phyloP scores from a whole-genome alignment of 306 rosid species.

The Corylus americana region DNA sequence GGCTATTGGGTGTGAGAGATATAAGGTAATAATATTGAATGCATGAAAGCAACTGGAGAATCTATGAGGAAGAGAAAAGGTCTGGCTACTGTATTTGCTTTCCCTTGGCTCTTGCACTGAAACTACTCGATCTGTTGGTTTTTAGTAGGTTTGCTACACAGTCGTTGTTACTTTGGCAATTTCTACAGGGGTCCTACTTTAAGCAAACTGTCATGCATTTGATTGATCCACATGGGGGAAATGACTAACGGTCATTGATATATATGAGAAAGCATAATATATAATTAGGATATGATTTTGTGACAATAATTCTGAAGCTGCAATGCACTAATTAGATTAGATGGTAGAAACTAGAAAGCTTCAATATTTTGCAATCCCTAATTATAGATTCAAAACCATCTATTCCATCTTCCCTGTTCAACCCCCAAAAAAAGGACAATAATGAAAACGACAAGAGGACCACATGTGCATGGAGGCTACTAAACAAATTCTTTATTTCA shows the following conservation, averaged over 20 bases:
- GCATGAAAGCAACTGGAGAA: slow-evolving; percentile 42
- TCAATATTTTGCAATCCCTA: neutral
- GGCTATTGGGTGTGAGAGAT: neutral
- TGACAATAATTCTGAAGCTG: neutral
- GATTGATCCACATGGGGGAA: slow-evolving; percentile 14
- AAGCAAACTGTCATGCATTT: slow-evolving; percentile 47
- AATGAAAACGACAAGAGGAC: neutral
- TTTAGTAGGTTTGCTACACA: slow-evolving; percentile 29
- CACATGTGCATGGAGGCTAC: neutral
- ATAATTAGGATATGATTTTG: too few species aligned
- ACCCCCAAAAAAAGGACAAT: neutral
- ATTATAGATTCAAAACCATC: neutral
- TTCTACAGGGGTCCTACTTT: slow-evolving; percentile 30
- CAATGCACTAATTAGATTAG: neutral
- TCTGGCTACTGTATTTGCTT: slow-evolving; percentile 19
- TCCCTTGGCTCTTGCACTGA: slow-evolving; percentile 47
- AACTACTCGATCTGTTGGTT: slow-evolving; percentile 40
- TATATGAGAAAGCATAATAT: slow-evolving; percentile 12
- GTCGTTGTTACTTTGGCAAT: slow-evolving; percentile 23
- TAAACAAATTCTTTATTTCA: neutral
- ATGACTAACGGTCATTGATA: slow-evolving; percentile 8
- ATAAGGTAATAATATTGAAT: slow-evolving; percentile 23
- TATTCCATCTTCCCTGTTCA: too few species aligned
- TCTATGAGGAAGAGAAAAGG: slow-evolving; percentile 37
- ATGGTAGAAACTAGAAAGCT: slow-evolving; percentile 1